A percentile compares a stretch with the other conserved stretches of the same genome.
Evolutionary conservation across 1,284 basidiomycete species (phyloP).

Genomic region (Trichosporon sp.): DNA sequence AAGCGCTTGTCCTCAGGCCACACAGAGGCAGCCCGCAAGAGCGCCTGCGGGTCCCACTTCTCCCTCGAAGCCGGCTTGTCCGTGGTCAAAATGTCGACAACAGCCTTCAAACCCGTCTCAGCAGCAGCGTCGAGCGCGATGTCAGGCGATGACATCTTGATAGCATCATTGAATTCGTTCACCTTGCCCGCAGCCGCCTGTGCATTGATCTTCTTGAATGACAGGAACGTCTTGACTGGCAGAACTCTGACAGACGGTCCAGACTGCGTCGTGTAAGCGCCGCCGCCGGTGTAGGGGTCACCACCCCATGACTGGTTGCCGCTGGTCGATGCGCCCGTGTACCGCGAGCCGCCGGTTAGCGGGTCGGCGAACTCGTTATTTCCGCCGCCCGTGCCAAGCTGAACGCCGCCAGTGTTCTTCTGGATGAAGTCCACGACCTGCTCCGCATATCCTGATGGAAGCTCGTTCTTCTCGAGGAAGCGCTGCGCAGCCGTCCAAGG

Average conservation of each 20-base stretch:
- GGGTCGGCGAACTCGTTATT: slow-evolving; percentile 71
- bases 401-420: slow-evolving; percentile 74
- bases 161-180: slow-evolving; percentile 67
- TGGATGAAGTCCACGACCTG: slow-evolving; percentile 92
- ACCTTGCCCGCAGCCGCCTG: slow-evolving; percentile 77
- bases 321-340: slow-evolving; percentile 38
- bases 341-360: slow-evolving; percentile 72
- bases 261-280: slow-evolving; percentile 33
- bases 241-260: slow-evolving; percentile 35
- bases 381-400: slow-evolving; percentile 53
- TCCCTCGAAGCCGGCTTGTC: slow-evolving; percentile 20
- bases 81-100: slow-evolving; percentile 8
- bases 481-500: slow-evolving; percentile 82
- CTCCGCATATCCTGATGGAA: slow-evolving; percentile 77
- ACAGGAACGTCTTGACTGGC: slow-evolving; percentile 53
- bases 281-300: slow-evolving; percentile 21
- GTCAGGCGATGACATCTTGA: slow-evolving; percentile 55
- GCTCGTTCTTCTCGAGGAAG: slow-evolving; percentile 78
- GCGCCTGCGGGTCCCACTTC: slow-evolving; percentile 57
- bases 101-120: slow-evolving; percentile 7
- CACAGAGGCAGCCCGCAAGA: slow-evolving; percentile 62
- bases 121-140: slow-evolving; percentile 63
- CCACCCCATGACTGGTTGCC: not conserved
- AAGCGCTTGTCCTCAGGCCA: slow-evolving; percentile 80
- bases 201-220: slow-evolving; percentile 86